These are phyloP conservation scores for Cucumis cinereus DNA, from an alignment of 306 rosid species.

Conservation along the genomic window DNA sequence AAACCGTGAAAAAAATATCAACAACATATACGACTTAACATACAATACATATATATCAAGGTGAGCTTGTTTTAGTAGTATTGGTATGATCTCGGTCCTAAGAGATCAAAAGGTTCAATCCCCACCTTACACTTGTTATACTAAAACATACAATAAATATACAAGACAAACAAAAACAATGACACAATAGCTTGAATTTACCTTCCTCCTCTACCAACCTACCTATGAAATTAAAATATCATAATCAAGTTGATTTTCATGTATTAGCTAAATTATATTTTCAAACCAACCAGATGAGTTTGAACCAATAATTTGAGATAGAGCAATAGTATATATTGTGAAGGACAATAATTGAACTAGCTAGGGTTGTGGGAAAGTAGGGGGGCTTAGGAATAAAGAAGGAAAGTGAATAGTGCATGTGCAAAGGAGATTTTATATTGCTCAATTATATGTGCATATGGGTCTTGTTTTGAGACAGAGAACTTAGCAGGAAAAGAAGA, in stretches of 20 bases:
- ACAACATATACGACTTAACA: neutral
- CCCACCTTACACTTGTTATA: too few species aligned
- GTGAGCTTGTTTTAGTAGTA: too few species aligned
- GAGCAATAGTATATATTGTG: neutral
- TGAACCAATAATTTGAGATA: neutral
- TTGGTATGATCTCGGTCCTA: too few species aligned
- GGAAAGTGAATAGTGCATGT: neutral
- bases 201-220: neutral
- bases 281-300: neutral
- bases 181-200: neutral
- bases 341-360: slow-evolving; percentile 2
- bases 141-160: too few species aligned
- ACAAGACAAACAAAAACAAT: neutral
- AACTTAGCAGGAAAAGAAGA: neutral
- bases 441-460: neutral
- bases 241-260: neutral
- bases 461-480: neutral
- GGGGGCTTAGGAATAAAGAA: neutral
- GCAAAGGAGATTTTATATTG: neutral
- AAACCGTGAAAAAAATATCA: neutral
- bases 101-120: too few species aligned
- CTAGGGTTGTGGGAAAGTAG: neutral
- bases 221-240: neutral
- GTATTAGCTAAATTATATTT: neutral
- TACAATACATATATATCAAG: neutral